These are phyloP conservation scores for Yarrowia sp. DNA, from an alignment of 805 yeast species.

Conservation along the genomic window DNA sequence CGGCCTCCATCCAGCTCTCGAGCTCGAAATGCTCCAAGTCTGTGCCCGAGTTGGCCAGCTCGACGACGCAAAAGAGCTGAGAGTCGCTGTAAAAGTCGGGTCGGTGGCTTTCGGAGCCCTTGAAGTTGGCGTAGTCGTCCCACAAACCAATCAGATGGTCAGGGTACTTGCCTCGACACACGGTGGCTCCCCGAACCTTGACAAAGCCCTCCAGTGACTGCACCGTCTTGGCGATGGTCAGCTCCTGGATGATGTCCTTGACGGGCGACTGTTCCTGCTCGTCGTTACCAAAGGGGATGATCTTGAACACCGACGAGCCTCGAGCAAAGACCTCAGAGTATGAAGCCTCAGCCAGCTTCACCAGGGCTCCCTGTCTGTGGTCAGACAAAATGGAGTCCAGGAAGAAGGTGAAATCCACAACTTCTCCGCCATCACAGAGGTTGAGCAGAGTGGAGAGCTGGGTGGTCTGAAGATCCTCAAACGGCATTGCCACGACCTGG, in stretches of 20 bases:
- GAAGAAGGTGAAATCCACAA: constrained; percentile 50
- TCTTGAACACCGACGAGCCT: constrained; percentile 54
- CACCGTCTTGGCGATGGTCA: constrained; percentile 55
- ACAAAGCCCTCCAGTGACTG: constrained; percentile 56
- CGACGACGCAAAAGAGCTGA: constrained; percentile 52
- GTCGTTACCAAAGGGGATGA: constrained; percentile 61
- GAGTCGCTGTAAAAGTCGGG: constrained; percentile 51
- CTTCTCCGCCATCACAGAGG: constrained; percentile 50
- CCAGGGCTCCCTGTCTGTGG: constrained; percentile 46
- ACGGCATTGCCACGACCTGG: constrained; percentile 49
- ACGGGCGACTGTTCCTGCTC: constrained; percentile 54
- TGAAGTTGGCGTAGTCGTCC: constrained; percentile 52
- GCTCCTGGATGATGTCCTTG: constrained; percentile 57
- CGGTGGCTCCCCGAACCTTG: constrained; percentile 53
- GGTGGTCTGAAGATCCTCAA: constrained; percentile 50
- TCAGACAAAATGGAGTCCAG: constrained; percentile 41
- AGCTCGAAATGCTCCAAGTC: constrained; percentile 57
- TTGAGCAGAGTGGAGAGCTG: constrained; percentile 51
- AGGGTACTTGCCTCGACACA: constrained; percentile 59
- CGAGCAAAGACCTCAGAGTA: constrained; percentile 55
- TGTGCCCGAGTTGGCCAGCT: constrained; percentile 50
- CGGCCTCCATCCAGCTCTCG: constrained; percentile 51
- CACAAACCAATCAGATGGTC: constrained; percentile 53
- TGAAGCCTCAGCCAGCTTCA: constrained; percentile 58
- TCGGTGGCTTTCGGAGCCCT: constrained; percentile 51